A percentile compares a stretch with the other conserved stretches of the same genome.
These are phyloP conservation scores for Teratosphaeria pseudoeucalypti DNA, from an alignment of 2,329 filamentous ascomycete genomes.

Conservation along the genomic window DNA sequence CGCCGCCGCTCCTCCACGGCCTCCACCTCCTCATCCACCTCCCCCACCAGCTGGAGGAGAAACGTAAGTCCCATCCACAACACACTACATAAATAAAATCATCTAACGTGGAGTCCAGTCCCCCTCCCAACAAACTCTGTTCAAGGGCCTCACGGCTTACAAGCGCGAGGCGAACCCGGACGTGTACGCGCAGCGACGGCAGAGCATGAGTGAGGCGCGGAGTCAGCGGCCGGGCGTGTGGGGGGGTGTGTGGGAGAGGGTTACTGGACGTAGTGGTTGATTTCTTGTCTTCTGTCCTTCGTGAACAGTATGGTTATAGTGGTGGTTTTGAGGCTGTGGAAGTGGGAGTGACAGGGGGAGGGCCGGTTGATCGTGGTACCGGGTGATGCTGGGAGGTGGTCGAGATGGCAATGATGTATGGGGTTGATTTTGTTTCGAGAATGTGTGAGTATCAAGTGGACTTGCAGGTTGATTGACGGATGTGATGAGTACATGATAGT, in stretches of 20 bases:
- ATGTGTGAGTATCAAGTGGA: no score
- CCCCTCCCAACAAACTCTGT: neutral
- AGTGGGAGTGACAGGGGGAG: no score
- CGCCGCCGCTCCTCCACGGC: neutral
- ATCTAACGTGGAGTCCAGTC: neutral
- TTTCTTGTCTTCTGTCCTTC: no score
- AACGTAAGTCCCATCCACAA: neutral
- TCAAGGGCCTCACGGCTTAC: neutral
- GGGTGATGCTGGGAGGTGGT: no score
- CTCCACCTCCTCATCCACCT: no score
- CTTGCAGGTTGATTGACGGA: no score
- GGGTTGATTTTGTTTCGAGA: no score
- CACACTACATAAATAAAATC: neutral
- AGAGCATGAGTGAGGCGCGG: neutral
- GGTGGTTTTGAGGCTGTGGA: no score
- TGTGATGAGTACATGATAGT: no score
- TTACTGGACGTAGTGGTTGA: neutral
- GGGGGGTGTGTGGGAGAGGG: neutral
- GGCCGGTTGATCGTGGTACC: fast-evolving
- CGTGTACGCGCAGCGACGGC: neutral
- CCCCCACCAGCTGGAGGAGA: neutral
- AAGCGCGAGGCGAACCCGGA: neutral
- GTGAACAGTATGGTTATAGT: no score
- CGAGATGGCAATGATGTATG: no score
- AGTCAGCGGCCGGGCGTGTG: neutral